Conservation (phyloP, 208 protist genomes). For the Trichomonas tenax region DNA sequence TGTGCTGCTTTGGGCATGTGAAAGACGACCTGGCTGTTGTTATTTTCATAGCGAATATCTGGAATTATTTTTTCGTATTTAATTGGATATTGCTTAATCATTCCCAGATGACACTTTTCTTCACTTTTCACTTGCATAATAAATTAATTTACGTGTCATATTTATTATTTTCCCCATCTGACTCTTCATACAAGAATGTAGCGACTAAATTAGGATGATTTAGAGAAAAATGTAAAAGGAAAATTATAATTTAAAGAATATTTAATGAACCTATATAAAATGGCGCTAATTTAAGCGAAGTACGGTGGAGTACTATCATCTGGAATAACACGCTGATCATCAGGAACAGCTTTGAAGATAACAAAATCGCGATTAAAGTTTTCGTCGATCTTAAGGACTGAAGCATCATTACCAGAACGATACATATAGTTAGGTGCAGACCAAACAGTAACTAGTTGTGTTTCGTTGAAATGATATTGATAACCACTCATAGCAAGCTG, state of each 20-base stretch:
- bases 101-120: too few species aligned
- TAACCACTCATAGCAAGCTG: slow-evolving; percentile 51
- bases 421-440: slow-evolving; percentile 54
- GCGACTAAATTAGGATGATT: too few species aligned
- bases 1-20: neutral
- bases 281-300: neutral
- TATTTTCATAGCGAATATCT: neutral
- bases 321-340: neutral
- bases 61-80: neutral
- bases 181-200: too few species aligned
- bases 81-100: neutral
- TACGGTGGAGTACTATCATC: neutral
- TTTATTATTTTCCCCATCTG: too few species aligned
- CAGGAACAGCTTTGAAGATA: slow-evolving; percentile 72
- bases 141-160: too few species aligned
- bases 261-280: too few species aligned
- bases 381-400: slow-evolving; percentile 68
- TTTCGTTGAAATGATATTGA: slow-evolving; percentile 49
- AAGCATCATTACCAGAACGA: slow-evolving; percentile 43
- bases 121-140: too few species aligned
- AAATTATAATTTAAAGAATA: too few species aligned
- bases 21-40: neutral
- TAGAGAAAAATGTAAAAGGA: too few species aligned
- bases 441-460: slow-evolving; percentile 50
- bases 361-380: slow-evolving; percentile 59